Base-by-base conservation (phyloP, 2,329 filamentous ascomycete species). In the Zasmidium cellare region DNA sequence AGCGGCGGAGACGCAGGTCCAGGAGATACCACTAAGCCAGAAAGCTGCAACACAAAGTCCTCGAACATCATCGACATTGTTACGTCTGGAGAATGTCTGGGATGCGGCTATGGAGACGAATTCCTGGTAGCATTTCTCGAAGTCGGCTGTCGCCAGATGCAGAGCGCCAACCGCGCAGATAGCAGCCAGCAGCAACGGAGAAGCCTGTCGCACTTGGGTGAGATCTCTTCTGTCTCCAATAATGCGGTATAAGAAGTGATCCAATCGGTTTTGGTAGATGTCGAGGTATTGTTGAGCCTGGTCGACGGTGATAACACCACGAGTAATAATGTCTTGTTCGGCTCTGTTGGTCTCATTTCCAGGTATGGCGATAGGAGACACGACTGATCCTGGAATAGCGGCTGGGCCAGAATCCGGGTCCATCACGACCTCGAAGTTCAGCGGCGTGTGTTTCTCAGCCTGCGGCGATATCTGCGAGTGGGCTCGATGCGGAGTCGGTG, bases 41-140 rank as follows among this genome's bases (percentile, higher is more conserved):
- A 76, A 72, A 9, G 74, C 73, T n/a, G 69, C 74, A 25, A 76
- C 71, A 47, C 68, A 71, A 1, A 76, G 66, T 9, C 66, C 74
- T 35, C 72, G 69, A 9, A 71, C 64, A 46, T 71, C 69, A 16
- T 71, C 69, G 2, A 68, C 60, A 12, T 47, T 68, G 48, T 65
- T 66, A 9, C 61, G 60, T 9, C 65, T 65, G 11, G 67, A 64
- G 50, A 73, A 72, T 1, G 60, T 69, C 25, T 66, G 65, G 0
- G 58, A 61, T 9, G 71, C 67, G n/a, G 65, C 62, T 19, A 69
- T 59, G 1, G 64, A 56, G 9, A 70, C 61, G 35, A 72, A 71
- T 20, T 71, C 68, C 46, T 69, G 63, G 45, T 73, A 71, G 60
- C 65, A 69, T 41, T 59, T 62, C 46, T 70, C 68, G 54, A 71